Percentiles rank a stretch among this genome's conserved stretches.
These are phyloP conservation scores for Annulohypoxylon truncatum DNA, from an alignment of 2,329 filamentous ascomycete genomes.

Conservation along the genomic window DNA sequence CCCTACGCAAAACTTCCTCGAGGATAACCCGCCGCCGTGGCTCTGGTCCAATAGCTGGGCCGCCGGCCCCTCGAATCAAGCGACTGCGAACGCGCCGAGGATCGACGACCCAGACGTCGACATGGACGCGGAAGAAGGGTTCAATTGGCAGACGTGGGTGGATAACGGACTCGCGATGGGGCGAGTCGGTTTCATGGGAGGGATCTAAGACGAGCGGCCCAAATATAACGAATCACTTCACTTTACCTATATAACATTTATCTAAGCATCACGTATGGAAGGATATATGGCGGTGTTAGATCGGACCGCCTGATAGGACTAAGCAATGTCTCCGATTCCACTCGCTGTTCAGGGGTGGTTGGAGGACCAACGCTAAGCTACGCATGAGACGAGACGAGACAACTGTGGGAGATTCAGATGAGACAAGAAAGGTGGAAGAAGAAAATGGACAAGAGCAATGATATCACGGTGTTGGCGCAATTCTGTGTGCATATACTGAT, in stretches of 20 bases:
- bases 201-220: slow-evolving; percentile 37
- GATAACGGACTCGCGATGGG: slow-evolving; percentile 47
- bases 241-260: background rate
- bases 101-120: slow-evolving; percentile 48
- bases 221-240: background rate
- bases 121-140: slow-evolving; percentile 54
- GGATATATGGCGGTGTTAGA: background rate
- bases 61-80: slow-evolving; percentile 1
- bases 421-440: background rate
- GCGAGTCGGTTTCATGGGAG: slow-evolving; percentile 47
- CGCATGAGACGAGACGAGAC: background rate
- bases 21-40: slow-evolving; percentile 55
- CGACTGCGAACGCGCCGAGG: slow-evolving; percentile 45
- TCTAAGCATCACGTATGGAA: background rate
- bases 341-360: background rate
- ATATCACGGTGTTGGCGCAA: slow-evolving; percentile 6
- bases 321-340: background rate
- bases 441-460: background rate
- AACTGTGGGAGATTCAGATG: background rate
- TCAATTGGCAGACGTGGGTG: slow-evolving; percentile 62
- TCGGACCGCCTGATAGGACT: background rate
- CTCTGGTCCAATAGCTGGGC: slow-evolving; percentile 54
- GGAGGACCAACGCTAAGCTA: background rate
- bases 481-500: slow-evolving; percentile 32
- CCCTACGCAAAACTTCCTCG: slow-evolving; percentile 29